Conservation (phyloP, 192 early-diverging fungal species). For the Linnemannia schmuckeri region DNA sequence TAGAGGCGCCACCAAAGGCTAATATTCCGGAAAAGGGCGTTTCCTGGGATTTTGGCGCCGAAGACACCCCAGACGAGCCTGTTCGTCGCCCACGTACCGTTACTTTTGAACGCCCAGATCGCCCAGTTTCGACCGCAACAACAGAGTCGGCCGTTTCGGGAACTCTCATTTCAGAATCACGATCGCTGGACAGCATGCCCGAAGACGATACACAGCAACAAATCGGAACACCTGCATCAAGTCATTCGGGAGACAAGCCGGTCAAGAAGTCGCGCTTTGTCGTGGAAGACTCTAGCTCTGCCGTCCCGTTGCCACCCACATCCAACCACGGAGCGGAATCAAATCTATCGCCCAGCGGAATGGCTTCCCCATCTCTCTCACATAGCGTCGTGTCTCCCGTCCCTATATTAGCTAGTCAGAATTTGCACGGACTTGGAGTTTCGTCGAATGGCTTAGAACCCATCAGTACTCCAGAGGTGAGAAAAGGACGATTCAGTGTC, state of each 20-base stretch:
- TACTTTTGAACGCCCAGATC: slow-evolving; percentile 1
- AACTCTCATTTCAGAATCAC: slow-evolving; percentile 7
- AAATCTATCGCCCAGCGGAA: slow-evolving; percentile 13
- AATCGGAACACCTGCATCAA: slow-evolving; percentile 4
- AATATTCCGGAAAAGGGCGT: slow-evolving; percentile 62
- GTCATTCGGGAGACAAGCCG: slow-evolving; percentile 29
- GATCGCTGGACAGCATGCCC: neutral
- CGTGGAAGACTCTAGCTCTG: slow-evolving; percentile 39
- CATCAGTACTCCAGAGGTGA: slow-evolving; percentile 57
- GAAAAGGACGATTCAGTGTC: slow-evolving; percentile 84
- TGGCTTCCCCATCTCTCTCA: slow-evolving; percentile 21
- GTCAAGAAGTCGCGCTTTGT: slow-evolving; percentile 63
- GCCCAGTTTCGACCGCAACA: slow-evolving; percentile 12
- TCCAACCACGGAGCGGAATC: slow-evolving; percentile 24
- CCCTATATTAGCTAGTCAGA: slow-evolving; percentile 21
- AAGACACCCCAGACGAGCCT: slow-evolving; percentile 44
- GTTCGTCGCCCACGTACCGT: slow-evolving; percentile 18
- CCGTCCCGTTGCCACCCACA: slow-evolving; percentile 19
- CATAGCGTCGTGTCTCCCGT: slow-evolving; percentile 13
- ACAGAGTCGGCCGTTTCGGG: slow-evolving; percentile 25
- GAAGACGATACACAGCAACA: slow-evolving; percentile 26
- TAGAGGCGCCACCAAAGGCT: slow-evolving; percentile 61
- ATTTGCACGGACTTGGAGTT: slow-evolving; percentile 42
- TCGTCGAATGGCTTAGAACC: slow-evolving; percentile 10
- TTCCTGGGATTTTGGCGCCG: slow-evolving; percentile 78